Evolutionary conservation across 2,329 filamentous ascomycete genomes (phyloP), one percentile per base, ranked within the genome.

Genomic region (Botryotinia convoluta): DNA sequence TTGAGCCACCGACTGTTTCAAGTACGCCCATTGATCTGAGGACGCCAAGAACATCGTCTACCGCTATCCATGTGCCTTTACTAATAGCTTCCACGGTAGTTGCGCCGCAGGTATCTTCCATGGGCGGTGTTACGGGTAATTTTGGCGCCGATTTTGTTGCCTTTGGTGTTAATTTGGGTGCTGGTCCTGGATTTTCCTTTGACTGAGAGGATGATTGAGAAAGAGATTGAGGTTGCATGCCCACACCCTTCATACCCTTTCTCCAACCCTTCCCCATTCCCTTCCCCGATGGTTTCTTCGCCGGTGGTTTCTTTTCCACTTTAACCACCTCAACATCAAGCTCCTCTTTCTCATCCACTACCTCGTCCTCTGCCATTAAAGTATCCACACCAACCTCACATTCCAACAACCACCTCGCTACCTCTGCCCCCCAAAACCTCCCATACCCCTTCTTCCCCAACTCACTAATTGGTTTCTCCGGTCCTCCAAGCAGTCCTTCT

Each of bases 401-500:
- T 29, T 72, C 73, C 22, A 91, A 81, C 12, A 91, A 77, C 87
- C 88, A 93, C n/a, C 93, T 87, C 9, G 91, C 91, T 75, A 98
- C 90, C 77, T 96, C 93, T 61, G 92, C 91, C 1, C 91, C 90
- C 95, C 95, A 98, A 83, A 93, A 98, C 9, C 92, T 87, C 77
- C 88, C 87, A 83, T 98, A 98, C 5, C 94, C 94, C 79, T 90
- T 92, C 77, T 89, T 89, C 1, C 95, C 95, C 65, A 97, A 87
- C 75, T 95, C 92, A 32, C 93, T 96, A 62, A 98, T 91, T 16
- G 95, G 96, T 81, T 97, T 96, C 84, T 99, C 96, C 0, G 96
- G 96, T 0, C 96, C 95, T 51, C 96, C 96, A 42, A 98, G 87
- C 61, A 95, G 86, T 10, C 91, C 90, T 80, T 98, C 95, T 72